Evolutionary conservation across 2,329 filamentous ascomycete genomes (phyloP), one percentile per base, ranked within the genome.

Genomic region (Zasmidium cellare): DNA sequence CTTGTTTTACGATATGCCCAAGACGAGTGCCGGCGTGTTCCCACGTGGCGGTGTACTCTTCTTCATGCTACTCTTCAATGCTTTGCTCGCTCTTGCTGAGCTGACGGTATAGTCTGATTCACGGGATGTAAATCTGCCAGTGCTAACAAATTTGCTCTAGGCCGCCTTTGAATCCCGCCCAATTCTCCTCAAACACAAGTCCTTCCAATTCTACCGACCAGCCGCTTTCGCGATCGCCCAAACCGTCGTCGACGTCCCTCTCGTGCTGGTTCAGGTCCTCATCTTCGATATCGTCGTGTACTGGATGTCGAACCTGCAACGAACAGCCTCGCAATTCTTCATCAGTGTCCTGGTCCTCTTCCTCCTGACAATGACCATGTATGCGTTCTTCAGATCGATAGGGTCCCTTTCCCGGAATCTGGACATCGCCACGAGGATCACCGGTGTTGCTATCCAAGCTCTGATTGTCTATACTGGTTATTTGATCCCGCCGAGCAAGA

Each of bases 141-240:
- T 41, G 35, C 35, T 41, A n/a, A 41, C 16, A 41, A 7, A 9
- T 41, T 28, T 11, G 11, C 5, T 18, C 35, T 14, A 41, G 35
- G 80, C 84, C 20, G 68, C 78, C 14, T 79, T 77, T 58, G 69
- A 69, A 6, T 76, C 77, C 52, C 71, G 50, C 18, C 88, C 90
- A 1, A 96, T 96, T 67, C 90, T 96, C 58, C 91, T 96, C 71
- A 96, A 96, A 72, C 92, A 97, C 67, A 78, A 82, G 55, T 86
- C 89, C 57, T 96, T 96, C 71, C 91, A 91, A 19, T 81, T 96
- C 19, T 96, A 96, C 69, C 92, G 96, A 69, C 91, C 92, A 0
- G 91, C 88, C 9, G 89, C 91, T 12, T 91, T 96, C 79, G 90
- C 91, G 16, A 82, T 91, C 58, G 85, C 89, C 0, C 94, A 90